Percentiles rank a stretch among this genome's conserved stretches.
These are phyloP conservation scores for Epicoccum sorghinum DNA, from an alignment of 2,329 filamentous ascomycete genomes.

Conservation along the genomic window DNA sequence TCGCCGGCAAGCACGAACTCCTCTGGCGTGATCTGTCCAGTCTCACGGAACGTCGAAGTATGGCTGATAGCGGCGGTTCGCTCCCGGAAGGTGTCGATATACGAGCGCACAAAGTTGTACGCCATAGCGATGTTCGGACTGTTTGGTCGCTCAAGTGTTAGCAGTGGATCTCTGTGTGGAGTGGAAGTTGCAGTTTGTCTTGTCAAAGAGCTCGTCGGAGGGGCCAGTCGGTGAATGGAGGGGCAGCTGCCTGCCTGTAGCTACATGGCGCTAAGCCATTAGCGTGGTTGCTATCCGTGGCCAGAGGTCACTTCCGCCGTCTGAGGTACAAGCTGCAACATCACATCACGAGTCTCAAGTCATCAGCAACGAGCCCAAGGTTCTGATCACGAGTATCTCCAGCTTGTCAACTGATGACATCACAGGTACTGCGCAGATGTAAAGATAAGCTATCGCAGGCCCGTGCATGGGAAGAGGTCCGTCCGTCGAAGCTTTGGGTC, in stretches of 20 bases:
- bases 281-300: constrained; percentile 1
- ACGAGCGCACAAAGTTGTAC: constrained; percentile 77
- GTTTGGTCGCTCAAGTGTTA: not conserved
- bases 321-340: constrained; percentile 8
- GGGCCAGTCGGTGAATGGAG: constrained; percentile 6
- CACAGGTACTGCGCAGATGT: not conserved
- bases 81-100: constrained; percentile 89
- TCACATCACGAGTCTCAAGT: constrained; percentile 4
- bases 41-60: constrained; percentile 90
- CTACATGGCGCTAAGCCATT: not conserved
- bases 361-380: not conserved
- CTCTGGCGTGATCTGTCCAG: constrained; percentile 94
- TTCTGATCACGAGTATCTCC: not conserved
- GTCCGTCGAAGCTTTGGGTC: no score
- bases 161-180: not conserved
- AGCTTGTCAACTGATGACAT: not conserved
- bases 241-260: constrained; percentile 10
- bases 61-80: constrained; percentile 87
- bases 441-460: not conserved
- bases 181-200: constrained; percentile 1
- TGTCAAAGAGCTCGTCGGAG: not conserved
- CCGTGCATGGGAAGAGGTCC: not conserved
- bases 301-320: not conserved
- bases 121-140: constrained; percentile 65
- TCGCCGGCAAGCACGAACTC: constrained; percentile 96